A percentile compares a stretch with the other conserved stretches of the same genome.
These are phyloP conservation scores for Elsinoe ampelina DNA, from an alignment of 2,329 filamentous ascomycete species.

Conservation along the genomic window DNA sequence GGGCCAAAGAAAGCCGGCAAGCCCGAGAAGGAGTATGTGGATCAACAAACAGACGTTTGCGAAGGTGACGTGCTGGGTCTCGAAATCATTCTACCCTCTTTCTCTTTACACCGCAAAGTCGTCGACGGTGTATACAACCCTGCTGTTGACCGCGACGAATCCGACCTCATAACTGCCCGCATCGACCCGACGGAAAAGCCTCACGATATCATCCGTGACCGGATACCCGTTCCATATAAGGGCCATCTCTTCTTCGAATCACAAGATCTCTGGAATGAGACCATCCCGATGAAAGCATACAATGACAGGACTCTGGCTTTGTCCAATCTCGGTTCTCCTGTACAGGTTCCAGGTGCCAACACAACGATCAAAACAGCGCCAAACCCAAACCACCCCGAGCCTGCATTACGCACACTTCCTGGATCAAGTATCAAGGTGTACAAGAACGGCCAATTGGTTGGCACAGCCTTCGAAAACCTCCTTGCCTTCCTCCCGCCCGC, in stretches of 20 bases:
- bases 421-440: constrained; percentile 80
- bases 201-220: constrained; percentile 83
- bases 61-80: constrained; percentile 93
- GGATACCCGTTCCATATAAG: constrained; percentile 90
- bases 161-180: constrained; percentile 32
- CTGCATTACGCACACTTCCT: constrained; percentile 76
- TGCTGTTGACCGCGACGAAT: constrained; percentile 58
- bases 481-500: constrained; percentile 87
- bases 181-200: constrained; percentile 37
- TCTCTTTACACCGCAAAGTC: constrained; percentile 78
- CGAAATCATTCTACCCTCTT: constrained; percentile 80
- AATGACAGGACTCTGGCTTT: constrained; percentile 39
- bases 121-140: constrained; percentile 83
- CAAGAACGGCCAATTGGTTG: constrained; percentile 82
- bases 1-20: constrained; percentile 28
- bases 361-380: constrained; percentile 48
- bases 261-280: constrained; percentile 69
- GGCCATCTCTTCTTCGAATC: constrained; percentile 89
- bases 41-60: constrained; percentile 46
- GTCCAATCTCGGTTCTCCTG: constrained; percentile 59
- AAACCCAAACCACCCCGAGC: constrained; percentile 60
- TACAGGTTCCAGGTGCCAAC: constrained; percentile 32
- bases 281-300: constrained; percentile 72
- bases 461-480: constrained; percentile 78
- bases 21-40: constrained; percentile 19